A percentile compares a stretch with the other conserved stretches of the same genome.
Conservation (phyloP, 1,139 yeast genomes). For the Ogataea hybrid region DNA sequence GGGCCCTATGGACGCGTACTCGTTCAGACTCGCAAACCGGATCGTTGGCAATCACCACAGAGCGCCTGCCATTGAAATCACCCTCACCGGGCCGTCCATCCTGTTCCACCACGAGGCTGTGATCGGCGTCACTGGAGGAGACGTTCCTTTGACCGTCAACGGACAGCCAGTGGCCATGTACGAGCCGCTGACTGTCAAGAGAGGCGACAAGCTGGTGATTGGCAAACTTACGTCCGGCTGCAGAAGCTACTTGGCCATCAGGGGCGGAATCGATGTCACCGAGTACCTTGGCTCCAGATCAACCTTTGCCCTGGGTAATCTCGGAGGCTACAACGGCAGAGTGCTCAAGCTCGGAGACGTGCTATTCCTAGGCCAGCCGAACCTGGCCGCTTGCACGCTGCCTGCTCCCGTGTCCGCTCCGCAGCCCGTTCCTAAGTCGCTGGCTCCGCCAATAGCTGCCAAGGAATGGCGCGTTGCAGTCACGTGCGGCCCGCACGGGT, state of each 20-base stretch:
- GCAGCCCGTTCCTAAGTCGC: conserved; percentile 47
- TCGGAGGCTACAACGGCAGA: conserved; percentile 95
- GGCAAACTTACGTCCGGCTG: conserved; percentile 84
- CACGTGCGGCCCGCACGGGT: conserved; percentile 96
- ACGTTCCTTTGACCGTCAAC: conserved; percentile 63
- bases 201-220: conserved; percentile 75
- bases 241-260: conserved; percentile 82
- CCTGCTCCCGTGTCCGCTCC: conserved; percentile 74
- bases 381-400: conserved; percentile 60
- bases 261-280: conserved; percentile 93
- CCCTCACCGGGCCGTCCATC: conserved; percentile 82
- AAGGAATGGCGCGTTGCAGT: conserved; percentile 87
- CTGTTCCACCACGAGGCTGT: conserved; percentile 78
- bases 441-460: conserved; percentile 56
- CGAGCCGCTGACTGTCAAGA: conserved; percentile 64
- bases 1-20: conserved; percentile 95
- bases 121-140: conserved; percentile 86
- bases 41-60: conserved; percentile 80
- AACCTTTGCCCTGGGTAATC: conserved; percentile 89
- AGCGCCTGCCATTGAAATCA: conserved; percentile 89
- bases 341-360: conserved; percentile 91
- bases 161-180: conserved; percentile 55
- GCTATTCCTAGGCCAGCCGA: conserved; percentile 78
- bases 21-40: conserved; percentile 85
- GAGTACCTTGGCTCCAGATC: conserved; percentile 96